phyloP scores from a whole-genome alignment of 179 eudicot species.

The Actinidia arguta region DNA sequence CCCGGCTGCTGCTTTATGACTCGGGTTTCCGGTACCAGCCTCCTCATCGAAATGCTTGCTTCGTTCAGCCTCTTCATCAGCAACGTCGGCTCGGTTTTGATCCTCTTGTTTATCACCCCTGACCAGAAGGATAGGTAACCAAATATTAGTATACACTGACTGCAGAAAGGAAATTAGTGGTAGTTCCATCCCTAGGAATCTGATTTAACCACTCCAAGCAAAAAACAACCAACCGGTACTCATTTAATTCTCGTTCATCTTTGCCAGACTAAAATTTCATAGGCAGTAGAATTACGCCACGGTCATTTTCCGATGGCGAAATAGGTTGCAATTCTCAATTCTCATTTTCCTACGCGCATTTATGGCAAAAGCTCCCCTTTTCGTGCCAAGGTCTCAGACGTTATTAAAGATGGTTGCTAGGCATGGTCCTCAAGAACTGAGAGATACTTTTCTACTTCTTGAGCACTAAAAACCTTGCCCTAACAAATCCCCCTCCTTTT shows the following conservation, averaged over 20 bases:
- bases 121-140: slow-evolving; percentile 11
- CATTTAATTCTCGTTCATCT: background rate
- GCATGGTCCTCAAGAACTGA: too few relatives aligned
- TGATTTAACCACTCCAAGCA: background rate
- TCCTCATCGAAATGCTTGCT: slow-evolving; percentile 54
- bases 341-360: too few relatives aligned
- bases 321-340: too few relatives aligned
- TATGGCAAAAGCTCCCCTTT: too few relatives aligned
- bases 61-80: slow-evolving; percentile 33
- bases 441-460: too few relatives aligned
- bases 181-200: background rate
- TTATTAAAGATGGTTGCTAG: too few relatives aligned
- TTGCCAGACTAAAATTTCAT: background rate
- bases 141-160: background rate
- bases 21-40: slow-evolving; percentile 18
- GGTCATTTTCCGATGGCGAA: too few relatives aligned
- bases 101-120: slow-evolving; percentile 46
- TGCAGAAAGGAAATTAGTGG: background rate
- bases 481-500: too few relatives aligned
- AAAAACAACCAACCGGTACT: background rate
- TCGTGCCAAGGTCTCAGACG: too few relatives aligned
- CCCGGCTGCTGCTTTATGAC: slow-evolving; percentile 2
- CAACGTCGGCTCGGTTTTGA: slow-evolving; percentile 36
- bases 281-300: background rate
- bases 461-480: too few relatives aligned